Evolutionary conservation across 495 filamentous ascomycete species (phyloP).

Genomic region (Lepidopterella palustris): DNA sequence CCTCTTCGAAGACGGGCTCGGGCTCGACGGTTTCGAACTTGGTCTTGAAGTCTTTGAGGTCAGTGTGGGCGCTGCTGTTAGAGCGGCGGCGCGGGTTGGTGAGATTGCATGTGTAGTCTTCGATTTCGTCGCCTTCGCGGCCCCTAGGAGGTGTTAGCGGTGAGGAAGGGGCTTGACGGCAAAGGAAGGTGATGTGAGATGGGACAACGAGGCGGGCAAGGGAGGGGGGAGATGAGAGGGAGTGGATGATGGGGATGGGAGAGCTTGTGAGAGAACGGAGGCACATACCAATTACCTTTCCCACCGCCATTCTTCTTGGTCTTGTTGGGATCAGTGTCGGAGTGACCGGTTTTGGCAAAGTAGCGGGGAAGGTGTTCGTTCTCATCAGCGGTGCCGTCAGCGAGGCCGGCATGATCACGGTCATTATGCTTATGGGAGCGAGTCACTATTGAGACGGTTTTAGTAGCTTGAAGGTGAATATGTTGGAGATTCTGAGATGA

Average conservation of each 20-base stretch:
- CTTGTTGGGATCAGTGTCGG: conserved; percentile 79
- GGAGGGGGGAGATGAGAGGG: neutral
- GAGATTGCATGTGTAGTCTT: conserved; percentile 65
- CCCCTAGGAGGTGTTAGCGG: conserved; percentile 55
- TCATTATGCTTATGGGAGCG: conserved; percentile 89
- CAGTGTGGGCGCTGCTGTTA: conserved; percentile 68
- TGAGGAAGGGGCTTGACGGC: conserved; percentile 4
- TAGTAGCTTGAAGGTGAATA: neutral
- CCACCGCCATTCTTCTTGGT: conserved; percentile 94
- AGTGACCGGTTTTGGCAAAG: conserved; percentile 82
- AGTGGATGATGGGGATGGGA: neutral
- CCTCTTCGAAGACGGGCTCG: conserved; percentile 87
- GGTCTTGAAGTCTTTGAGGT: conserved; percentile 65
- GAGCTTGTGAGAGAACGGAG: conserved; percentile 1
- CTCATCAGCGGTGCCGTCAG: conserved; percentile 54
- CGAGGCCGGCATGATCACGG: conserved; percentile 69
- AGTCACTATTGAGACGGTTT: conserved; percentile 58
- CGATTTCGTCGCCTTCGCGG: conserved; percentile 69
- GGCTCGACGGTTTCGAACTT: conserved; percentile 82
- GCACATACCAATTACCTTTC: conserved; percentile 83
- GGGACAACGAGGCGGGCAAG: neutral
- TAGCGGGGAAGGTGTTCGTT: conserved; percentile 77
- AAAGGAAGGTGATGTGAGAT: conserved; percentile 16
- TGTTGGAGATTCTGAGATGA: neutral
- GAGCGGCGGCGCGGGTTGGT: conserved; percentile 84